Base-by-base conservation (phyloP, 352 stramenopile genomes). In the Globisporangium middletonii region DNA sequence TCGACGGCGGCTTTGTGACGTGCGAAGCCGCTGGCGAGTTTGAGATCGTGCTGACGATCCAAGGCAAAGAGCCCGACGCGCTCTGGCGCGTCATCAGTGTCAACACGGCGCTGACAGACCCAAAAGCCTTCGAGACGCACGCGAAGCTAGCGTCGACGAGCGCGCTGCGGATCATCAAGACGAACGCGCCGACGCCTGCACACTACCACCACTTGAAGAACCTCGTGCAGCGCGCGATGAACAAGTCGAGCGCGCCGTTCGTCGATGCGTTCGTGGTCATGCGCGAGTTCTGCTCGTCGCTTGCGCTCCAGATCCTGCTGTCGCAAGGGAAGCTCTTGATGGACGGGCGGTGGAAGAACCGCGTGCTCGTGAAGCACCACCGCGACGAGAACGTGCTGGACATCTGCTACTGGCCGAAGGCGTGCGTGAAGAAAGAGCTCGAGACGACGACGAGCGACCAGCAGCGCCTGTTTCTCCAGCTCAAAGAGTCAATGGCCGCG, bases 141-240 rank as follows among this genome's bases (percentile, higher is more conserved):
- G 65, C 79, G 0, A 73, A 76, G 47, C 55, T 62, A 5, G 80
- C 79, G 18, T 90, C 80, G 7, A 89, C 79, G 6, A 91, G 71
- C 46, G 68, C 72, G 8, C 55, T 94, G 42, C 81, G 78, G 23
- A 92, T 91, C 62, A 92, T 92, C 59, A 81, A 86, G 56, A 81
- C 73, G 11, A 91, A 80, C 55, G 78, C 82, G 33, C 84, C 84
- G 11, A 88, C 72, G n/a, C 53, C 73, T 28, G 67, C 67, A 6
- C 82, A 94, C 58, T 91, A 89, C 67, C 86, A 88, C 50, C 84
- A 94, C 59, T 61, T 94, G 50, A 87, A 86, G 58, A 90, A 92
- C 53, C 68, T 94, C 30, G 80, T 94, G 49, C 84, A 94, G 54
- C 82, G 79, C 33, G 68, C 75, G n/a, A 91, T 94, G 77, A 92